Conservation (phyloP, 2,329 filamentous ascomycete species). For the Cytospora paraplurivora region DNA sequence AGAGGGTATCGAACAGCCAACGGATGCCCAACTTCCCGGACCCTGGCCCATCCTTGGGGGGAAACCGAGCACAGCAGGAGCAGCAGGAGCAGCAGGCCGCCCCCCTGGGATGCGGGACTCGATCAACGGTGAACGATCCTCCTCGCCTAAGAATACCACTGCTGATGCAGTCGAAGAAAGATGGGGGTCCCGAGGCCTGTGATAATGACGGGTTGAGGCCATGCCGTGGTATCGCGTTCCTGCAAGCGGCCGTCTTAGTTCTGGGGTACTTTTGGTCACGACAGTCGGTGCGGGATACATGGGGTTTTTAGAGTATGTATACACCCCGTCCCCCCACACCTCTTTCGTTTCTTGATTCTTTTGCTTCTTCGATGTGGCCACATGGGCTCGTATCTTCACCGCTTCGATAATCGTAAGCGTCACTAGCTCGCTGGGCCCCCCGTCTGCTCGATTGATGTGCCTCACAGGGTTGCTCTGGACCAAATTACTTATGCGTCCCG, state of each 20-base stretch:
- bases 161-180: conserved; percentile 15
- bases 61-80: conserved; percentile 15
- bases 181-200: not conserved
- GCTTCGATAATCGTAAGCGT: conserved; percentile 4
- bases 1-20: not conserved
- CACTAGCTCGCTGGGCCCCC: not conserved
- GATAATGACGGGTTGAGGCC: conserved; percentile 5
- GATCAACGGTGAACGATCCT: conserved; percentile 2
- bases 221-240: conserved; percentile 14
- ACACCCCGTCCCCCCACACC: not conserved
- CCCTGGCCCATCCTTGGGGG: conserved; percentile 5
- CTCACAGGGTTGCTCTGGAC: conserved; percentile 4
- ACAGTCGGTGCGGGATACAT: not conserved
- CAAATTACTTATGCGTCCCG: conserved; percentile 21
- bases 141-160: not conserved
- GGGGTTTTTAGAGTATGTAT: not conserved
- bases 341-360: not conserved
- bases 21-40: conserved; percentile 17
- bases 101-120: conserved; percentile 5
- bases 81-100: conserved; percentile 8
- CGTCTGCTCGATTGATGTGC: not conserved
- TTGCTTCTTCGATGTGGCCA: not conserved
- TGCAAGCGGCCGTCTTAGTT: conserved; percentile 12
- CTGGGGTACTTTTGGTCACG: conserved; percentile 14
- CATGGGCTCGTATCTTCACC: conserved; percentile 21